These are phyloP conservation scores for Cyclospora cayetanensis DNA, from an alignment of 169 alveolate species.

Conservation along the genomic window DNA sequence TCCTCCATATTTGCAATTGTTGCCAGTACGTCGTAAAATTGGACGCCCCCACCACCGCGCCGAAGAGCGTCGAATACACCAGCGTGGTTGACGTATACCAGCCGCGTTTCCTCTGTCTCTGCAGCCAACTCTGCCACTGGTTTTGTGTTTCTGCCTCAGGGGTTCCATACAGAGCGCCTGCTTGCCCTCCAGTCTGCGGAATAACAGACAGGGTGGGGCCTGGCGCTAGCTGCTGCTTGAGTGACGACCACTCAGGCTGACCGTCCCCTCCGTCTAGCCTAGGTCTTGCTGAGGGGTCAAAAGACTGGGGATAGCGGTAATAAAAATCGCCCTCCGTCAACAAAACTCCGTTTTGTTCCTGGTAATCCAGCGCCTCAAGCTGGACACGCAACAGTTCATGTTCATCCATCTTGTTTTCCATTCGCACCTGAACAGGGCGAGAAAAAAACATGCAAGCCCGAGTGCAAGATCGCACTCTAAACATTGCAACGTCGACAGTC, in stretches of 20 bases:
- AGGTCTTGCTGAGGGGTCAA: conserved; percentile 10
- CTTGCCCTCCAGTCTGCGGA: background rate
- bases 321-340: conserved; percentile 54
- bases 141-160: conserved; percentile 41
- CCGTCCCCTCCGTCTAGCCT: conserved; percentile 2
- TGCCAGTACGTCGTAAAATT: conserved; percentile 67
- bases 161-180: background rate
- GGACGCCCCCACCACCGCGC: conserved; percentile 65
- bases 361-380: conserved; percentile 66
- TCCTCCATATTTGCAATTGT: conserved; percentile 63
- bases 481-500: no score
- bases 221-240: background rate
- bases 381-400: conserved; percentile 67
- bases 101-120: conserved; percentile 66
- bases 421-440: conserved; percentile 59
- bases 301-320: conserved; percentile 35
- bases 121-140: conserved; percentile 62
- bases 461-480: no score
- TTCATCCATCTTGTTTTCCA: conserved; percentile 65
- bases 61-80: conserved; percentile 59
- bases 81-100: conserved; percentile 55
- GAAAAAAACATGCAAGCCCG: no score
- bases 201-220: background rate
- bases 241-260: background rate
- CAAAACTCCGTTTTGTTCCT: conserved; percentile 64